Conservation (phyloP, 169 alveolate genomes). For the Eimeria sp. region DNA sequence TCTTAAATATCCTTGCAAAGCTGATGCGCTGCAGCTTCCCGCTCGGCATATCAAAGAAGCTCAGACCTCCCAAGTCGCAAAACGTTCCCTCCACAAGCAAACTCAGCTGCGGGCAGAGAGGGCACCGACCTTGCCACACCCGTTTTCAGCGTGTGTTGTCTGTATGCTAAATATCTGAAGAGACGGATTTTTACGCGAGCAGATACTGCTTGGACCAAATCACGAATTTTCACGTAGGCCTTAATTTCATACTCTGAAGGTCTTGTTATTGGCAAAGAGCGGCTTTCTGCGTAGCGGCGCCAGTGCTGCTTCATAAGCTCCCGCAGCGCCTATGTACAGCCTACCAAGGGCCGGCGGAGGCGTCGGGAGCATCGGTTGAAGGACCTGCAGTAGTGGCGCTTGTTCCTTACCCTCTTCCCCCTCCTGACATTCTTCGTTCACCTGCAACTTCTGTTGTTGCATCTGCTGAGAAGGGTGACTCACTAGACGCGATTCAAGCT, state of each 20-base stretch:
- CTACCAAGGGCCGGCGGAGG: constrained; percentile 57
- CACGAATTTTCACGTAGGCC: background rate
- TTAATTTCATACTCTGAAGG: constrained; percentile 37
- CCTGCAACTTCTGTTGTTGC: constrained; percentile 1
- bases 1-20: constrained; percentile 50
- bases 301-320: constrained; percentile 18
- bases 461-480: background rate
- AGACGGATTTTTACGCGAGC: background rate
- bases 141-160: background rate
- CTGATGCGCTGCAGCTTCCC: constrained; percentile 62
- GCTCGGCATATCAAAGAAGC: constrained; percentile 68
- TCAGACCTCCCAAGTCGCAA: constrained; percentile 54
- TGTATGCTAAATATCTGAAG: background rate
- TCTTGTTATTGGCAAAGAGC: constrained; percentile 54
- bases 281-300: constrained; percentile 58
- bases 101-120: constrained; percentile 38
- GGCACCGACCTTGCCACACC: background rate
- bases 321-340: constrained; percentile 15
- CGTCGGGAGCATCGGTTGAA: constrained; percentile 69
- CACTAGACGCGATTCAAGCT: constrained; percentile 18
- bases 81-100: constrained; percentile 65
- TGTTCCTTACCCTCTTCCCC: constrained; percentile 8
- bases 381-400: constrained; percentile 27
- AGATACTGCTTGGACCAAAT: background rate
- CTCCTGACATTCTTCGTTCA: background rate